Base-by-base conservation (phyloP, 169 alveolate species). In the Eimeria brunetti region DNA sequence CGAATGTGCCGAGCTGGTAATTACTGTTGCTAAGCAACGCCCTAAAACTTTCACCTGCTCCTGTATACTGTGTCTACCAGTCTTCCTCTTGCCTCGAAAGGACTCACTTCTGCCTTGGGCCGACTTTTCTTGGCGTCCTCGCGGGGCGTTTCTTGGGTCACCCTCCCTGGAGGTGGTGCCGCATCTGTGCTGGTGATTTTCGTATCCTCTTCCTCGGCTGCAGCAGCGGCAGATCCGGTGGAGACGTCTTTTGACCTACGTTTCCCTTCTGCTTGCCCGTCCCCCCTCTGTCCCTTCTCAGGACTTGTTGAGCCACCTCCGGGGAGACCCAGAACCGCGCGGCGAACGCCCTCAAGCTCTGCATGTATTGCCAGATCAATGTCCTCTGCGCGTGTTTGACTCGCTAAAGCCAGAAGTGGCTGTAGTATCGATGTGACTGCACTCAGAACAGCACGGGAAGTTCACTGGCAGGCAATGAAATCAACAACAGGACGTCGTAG, bases 321-420 rank as follows among this genome's bases (percentile, higher is more conserved):
- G 64, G 67, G 88, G 24, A 49, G 62, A 14, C 88, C 22, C 67
- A 41, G 24, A 30, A 78, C 49, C 44, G 49, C 67, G 46, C 88
- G 88, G 49, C 88, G 88, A 78, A 78, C 30, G n/a, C 67, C 67
- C 64, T 78, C 88, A 46, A 44, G 27, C 88, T 78, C 88, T 7
- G 88, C 88, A 49, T 78, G 88, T 51, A 78, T 51, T 0, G 88
- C 88, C 27, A 78, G 88, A 51, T 78, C 88, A 18, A 78, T 78
- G 67, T 78, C 88, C 44, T 78, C 88, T 78, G 64, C 88, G 41
- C 88, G 88, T 27, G 88, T 78, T 49, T 78, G 64, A 30, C 46
- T 78, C 14, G 88, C 64, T 46, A 78, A 27, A 14, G 41, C 88
- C 44, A 78, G 44, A 44, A 78, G 88, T 12, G 88, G 88, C 64